These are phyloP conservation scores for Apiotrichum siamense DNA, from an alignment of 1,284 basidiomycete species.

Conservation along the genomic window DNA sequence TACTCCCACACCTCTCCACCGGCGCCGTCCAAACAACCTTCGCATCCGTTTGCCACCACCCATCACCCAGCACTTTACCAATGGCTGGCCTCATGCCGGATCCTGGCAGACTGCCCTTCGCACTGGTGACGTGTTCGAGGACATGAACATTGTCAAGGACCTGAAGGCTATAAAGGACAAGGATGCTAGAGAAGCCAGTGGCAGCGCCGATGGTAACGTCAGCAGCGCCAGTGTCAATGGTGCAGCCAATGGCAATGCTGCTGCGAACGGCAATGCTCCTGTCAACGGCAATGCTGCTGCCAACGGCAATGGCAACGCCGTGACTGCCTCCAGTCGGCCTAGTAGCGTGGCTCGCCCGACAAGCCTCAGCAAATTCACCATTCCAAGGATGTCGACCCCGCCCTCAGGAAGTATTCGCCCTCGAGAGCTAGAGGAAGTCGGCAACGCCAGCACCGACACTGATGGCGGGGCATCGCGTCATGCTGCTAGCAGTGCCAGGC, in stretches of 20 bases:
- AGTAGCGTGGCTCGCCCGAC: not conserved
- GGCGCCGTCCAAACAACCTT: constrained; percentile 15
- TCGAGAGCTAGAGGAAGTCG: too few species aligned
- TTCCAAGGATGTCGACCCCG: too few species aligned
- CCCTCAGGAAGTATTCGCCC: too few species aligned
- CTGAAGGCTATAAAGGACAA: not conserved
- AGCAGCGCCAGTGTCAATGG: too few species aligned
- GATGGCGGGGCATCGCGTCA: too few species aligned
- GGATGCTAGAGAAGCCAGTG: not conserved
- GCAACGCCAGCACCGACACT: too few species aligned
- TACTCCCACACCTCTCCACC: not conserved
- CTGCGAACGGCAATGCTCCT: not conserved
- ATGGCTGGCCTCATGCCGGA: constrained; percentile 41
- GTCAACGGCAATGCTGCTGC: not conserved
- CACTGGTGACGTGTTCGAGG: constrained; percentile 24
- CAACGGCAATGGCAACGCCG: too few species aligned
- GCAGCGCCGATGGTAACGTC: too few species aligned
- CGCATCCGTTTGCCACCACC: constrained; percentile 31
- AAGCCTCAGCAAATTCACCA: not conserved
- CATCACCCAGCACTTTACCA: constrained; percentile 29
- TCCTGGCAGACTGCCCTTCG: constrained; percentile 43
- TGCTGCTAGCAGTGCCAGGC: too few species aligned
- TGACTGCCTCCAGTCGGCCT: too few species aligned
- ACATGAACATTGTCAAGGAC: not conserved
- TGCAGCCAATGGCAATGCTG: too few species aligned